These are phyloP conservation scores for Rhodamnia argentea DNA, from an alignment of 345 rosid species.

Conservation along the genomic window DNA sequence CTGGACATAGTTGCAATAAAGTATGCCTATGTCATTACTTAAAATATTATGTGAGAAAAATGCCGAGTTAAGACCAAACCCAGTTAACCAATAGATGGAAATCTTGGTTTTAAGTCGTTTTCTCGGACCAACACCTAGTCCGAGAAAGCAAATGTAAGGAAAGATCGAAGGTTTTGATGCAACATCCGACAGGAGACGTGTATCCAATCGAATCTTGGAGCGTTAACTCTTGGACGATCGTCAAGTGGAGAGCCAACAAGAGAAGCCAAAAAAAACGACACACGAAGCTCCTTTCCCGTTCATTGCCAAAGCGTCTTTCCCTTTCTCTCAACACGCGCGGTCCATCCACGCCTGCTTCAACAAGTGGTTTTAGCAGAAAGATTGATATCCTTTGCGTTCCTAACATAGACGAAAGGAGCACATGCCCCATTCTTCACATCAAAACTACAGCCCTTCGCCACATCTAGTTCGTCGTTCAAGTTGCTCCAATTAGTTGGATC, in stretches of 20 bases:
- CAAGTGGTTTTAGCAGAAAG: too few species aligned
- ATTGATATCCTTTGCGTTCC: too few species aligned
- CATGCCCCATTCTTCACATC: too few species aligned
- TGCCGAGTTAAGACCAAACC: background rate
- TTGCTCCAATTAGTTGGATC: too few species aligned
- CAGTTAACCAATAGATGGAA: background rate
- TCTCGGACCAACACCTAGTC: background rate
- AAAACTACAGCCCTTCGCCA: too few species aligned
- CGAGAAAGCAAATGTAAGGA: background rate
- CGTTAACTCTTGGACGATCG: background rate
- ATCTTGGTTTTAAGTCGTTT: background rate
- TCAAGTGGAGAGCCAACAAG: background rate
- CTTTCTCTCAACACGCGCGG: too few species aligned
- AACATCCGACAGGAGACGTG: background rate
- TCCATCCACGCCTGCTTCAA: too few species aligned
- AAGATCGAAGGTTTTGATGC: background rate
- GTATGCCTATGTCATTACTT: background rate
- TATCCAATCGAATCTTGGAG: background rate
- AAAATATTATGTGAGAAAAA: background rate
- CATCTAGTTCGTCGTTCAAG: too few species aligned
- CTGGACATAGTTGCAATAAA: background rate
- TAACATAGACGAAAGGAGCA: too few species aligned
- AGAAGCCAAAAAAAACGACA: background rate
- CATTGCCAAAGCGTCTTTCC: background rate
- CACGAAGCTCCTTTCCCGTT: background rate